Base-by-base conservation (phyloP, 805 yeast species). In the Pichia insulana region DNA sequence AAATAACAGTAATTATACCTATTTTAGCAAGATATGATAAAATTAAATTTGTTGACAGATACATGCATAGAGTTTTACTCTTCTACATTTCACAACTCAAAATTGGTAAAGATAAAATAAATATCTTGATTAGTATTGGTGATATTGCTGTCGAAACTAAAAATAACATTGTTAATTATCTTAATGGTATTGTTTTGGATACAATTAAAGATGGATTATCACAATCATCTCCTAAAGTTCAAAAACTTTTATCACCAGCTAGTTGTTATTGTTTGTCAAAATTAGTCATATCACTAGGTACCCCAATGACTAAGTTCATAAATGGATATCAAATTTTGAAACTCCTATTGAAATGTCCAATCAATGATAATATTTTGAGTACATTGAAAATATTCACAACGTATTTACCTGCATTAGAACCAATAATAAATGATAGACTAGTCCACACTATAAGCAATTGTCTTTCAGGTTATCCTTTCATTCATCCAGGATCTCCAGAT, bases 231-330 rank as follows among this genome's bases (percentile, higher is more conserved):
- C 69, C 75, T 27, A 76, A 78, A 48, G 61, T 70, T 2, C 71
- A 89, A 45, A 81, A 78, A 55, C 88, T 83, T 38, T 78, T 83
- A 35, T 95, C 86, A 50, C 82, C 85, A 0, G 88, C 95, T 1
- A 76, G 90, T 17, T 90, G 89, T 54, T 85, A 83, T 52, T 92
- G 97, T 58, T 71, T 90, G 35, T 86, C 94, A 0, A 83, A 86
- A 62, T 64, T 92, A 30, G 89, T 96, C 0, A 72, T 73, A 20
- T 90, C 97, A 0, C 86, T 90, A 13, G 97, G 97, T 0, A 94
- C 96, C 11, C 95, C 96, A 0, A 67, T 90, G 43, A 85, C 96
- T 0, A 92, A 90, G 56, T 88, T 86, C 57, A 65, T 92, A 42
- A 89, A 87, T 49, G 74, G 81, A 47, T 95, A 86, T 53, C 64